phyloP scores from a whole-genome alignment of 1,139 yeast species.

The Geotrichum europaeum region DNA sequence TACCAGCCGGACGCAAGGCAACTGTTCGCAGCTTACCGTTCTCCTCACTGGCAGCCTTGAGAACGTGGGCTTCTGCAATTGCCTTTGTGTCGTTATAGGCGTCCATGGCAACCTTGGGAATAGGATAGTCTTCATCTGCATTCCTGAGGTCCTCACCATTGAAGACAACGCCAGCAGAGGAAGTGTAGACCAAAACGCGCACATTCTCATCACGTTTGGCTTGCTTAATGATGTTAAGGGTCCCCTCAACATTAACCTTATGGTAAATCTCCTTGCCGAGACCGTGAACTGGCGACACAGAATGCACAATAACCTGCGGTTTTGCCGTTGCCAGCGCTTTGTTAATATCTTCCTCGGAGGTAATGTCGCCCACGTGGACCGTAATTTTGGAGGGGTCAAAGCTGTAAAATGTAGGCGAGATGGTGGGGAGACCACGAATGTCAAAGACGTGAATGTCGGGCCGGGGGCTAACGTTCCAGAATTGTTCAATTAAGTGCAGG shows the following conservation, averaged over 20 bases:
- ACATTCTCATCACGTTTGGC: constrained; percentile 44
- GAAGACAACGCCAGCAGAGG: constrained; percentile 95
- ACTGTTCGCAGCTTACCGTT: constrained; percentile 60
- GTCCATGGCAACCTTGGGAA: constrained; percentile 89
- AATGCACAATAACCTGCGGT: constrained; percentile 82
- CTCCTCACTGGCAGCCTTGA: constrained; percentile 51
- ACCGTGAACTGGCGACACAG: constrained; percentile 96
- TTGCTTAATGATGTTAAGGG: constrained; percentile 63
- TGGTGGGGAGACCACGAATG: constrained; percentile 74
- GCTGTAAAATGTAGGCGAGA: constrained; percentile 62
- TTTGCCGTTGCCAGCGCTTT: constrained; percentile 53
- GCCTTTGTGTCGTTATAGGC: constrained; percentile 96
- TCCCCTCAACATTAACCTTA: constrained; percentile 88
- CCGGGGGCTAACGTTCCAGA: constrained; percentile 57
- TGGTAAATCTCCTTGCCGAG: constrained; percentile 71
- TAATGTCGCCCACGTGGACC: constrained; percentile 78
- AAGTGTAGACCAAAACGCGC: constrained; percentile 81
- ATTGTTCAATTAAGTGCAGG: constrained; percentile 81
- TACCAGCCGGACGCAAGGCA: constrained; percentile 94
- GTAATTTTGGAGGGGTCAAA: constrained; percentile 53
- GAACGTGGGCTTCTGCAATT: constrained; percentile 76
- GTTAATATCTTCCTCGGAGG: constrained; percentile 62
- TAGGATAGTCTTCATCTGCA: constrained; percentile 93
- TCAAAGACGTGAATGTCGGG: constrained; percentile 84
- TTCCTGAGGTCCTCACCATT: constrained; percentile 86